Conservation (phyloP, 805 yeast species). For the Yamadazyma philogaea region DNA sequence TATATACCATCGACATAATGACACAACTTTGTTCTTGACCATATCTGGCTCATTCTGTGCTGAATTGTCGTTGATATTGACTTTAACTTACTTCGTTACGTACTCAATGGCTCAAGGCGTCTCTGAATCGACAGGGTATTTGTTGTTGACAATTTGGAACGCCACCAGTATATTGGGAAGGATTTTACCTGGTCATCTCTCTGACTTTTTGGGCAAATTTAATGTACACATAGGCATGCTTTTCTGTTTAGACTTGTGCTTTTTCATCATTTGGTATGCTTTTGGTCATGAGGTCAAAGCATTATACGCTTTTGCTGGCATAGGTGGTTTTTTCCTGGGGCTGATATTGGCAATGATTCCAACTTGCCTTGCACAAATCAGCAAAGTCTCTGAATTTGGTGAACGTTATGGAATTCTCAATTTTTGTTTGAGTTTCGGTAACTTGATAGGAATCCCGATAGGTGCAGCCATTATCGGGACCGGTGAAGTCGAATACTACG, state of each 20-base stretch:
- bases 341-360: conserved; percentile 36
- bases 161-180: conserved; percentile 51
- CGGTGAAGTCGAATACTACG: conserved; percentile 25
- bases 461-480: conserved; percentile 29
- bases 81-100: conserved; percentile 54
- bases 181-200: conserved; percentile 50
- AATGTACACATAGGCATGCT: conserved; percentile 41
- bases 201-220: conserved; percentile 55
- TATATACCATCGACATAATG: conserved; percentile 8
- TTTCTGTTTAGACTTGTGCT: conserved; percentile 20
- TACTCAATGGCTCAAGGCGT: conserved; percentile 53
- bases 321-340: conserved; percentile 36
- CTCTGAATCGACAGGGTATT: conserved; percentile 40
- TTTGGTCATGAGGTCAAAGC: conserved; percentile 25
- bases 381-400: conserved; percentile 38
- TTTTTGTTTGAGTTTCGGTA: conserved; percentile 26
- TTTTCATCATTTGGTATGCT: conserved; percentile 33
- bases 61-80: conserved; percentile 53
- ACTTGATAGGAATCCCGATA: conserved; percentile 27
- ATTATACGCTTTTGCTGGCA: conserved; percentile 30
- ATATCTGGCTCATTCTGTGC: conserved; percentile 35
- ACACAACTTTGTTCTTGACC: conserved; percentile 22
- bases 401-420: conserved; percentile 34
- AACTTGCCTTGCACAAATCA: conserved; percentile 58
- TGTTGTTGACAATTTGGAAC: conserved; percentile 47